Conservation (phyloP, 1,139 yeast genomes). For the Sugiyamaella novakii region DNA sequence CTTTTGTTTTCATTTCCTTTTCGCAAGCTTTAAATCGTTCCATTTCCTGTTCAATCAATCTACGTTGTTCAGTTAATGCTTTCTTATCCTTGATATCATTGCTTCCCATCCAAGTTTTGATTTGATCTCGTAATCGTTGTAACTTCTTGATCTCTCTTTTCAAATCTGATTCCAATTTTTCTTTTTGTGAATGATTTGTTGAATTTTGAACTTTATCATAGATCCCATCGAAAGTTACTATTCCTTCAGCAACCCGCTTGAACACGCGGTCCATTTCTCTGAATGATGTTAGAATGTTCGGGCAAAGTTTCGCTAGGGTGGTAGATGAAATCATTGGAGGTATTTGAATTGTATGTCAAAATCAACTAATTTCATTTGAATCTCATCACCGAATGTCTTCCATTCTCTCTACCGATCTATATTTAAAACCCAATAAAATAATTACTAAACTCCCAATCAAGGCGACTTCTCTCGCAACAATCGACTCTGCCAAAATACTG, state of each 20-base stretch:
- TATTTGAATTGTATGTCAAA: too few species aligned
- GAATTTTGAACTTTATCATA: slow-evolving; percentile 84
- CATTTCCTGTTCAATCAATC: slow-evolving; percentile 81
- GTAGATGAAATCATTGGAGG: too few species aligned
- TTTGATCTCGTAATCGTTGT: slow-evolving; percentile 93
- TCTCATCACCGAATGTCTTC: too few species aligned
- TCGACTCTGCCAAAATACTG: too few species aligned
- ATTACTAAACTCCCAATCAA: too few species aligned
- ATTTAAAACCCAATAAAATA: too few species aligned
- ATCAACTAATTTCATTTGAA: too few species aligned
- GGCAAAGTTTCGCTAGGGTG: too few species aligned
- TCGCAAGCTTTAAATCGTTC: slow-evolving; percentile 95
- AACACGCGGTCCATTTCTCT: slow-evolving; percentile 92
- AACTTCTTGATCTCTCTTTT: slow-evolving; percentile 95
- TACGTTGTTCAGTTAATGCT: slow-evolving; percentile 73
- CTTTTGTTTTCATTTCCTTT: slow-evolving; percentile 92
- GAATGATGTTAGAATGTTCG: slow-evolving; percentile 11
- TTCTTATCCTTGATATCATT: slow-evolving; percentile 92
- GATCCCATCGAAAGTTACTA: slow-evolving; percentile 79
- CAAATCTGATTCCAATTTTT: slow-evolving; percentile 87
- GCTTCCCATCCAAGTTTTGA: slow-evolving; percentile 93
- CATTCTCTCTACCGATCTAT: too few species aligned
- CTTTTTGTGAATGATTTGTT: slow-evolving; percentile 87
- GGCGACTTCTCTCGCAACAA: too few species aligned
- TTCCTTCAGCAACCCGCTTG: slow-evolving; percentile 94